These are phyloP conservation scores for Neonectria hederae DNA, from an alignment of 2,329 filamentous ascomycete genomes.

Conservation along the genomic window DNA sequence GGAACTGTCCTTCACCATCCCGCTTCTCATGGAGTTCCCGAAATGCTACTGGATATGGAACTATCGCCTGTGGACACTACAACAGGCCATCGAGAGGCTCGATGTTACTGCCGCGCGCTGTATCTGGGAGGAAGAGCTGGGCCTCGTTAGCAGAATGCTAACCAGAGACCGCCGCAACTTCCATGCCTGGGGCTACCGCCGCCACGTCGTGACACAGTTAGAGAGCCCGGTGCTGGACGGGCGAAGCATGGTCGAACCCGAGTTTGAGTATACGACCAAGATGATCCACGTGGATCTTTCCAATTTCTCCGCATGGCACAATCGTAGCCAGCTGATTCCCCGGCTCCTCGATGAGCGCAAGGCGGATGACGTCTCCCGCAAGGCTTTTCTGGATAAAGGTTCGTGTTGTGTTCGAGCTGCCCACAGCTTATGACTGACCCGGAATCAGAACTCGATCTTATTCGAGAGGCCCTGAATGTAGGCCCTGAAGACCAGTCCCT, in stretches of 20 bases:
- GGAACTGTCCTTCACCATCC: slow-evolving; percentile 85
- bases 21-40: slow-evolving; percentile 83
- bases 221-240: slow-evolving; percentile 66
- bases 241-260: slow-evolving; percentile 75
- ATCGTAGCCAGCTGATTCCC: slow-evolving; percentile 84
- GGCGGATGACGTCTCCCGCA: slow-evolving; percentile 70
- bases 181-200: slow-evolving; percentile 94
- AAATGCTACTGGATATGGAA: slow-evolving; percentile 99
- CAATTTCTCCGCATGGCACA: slow-evolving; percentile 98
- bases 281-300: slow-evolving; percentile 89
- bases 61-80: slow-evolving; percentile 86
- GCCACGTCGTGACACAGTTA: slow-evolving; percentile 78
- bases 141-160: slow-evolving; percentile 87
- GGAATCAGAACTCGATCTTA: slow-evolving; percentile 72
- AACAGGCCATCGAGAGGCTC: slow-evolving; percentile 74
- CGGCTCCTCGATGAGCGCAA: slow-evolving; percentile 76
- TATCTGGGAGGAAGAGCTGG: slow-evolving; percentile 87
- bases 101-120: slow-evolving; percentile 63
- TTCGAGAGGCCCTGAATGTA: slow-evolving; percentile 82
- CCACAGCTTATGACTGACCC: slow-evolving; percentile 11
- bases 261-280: slow-evolving; percentile 89
- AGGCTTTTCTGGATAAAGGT: slow-evolving; percentile 77
- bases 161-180: slow-evolving; percentile 89
- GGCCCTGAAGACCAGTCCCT: slow-evolving; percentile 95
- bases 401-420: slow-evolving; percentile 29